Evolutionary conservation across 1,284 basidiomycete species (phyloP).

Genomic region (Rhizoctonia solani): DNA sequence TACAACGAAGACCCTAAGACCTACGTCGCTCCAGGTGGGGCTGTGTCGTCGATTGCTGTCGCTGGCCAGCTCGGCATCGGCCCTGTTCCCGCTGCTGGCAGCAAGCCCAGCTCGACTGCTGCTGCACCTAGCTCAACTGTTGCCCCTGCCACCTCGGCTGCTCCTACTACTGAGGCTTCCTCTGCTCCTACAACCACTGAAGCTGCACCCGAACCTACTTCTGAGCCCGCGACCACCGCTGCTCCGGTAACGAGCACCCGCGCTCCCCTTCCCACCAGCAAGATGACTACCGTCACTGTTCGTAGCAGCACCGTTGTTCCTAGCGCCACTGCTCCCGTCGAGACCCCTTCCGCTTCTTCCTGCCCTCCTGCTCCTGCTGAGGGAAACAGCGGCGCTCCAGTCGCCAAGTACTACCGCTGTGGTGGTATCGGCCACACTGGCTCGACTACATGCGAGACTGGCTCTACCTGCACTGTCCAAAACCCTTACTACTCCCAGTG

Average conservation of each 20-base stretch:
- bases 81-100: constrained; percentile 7
- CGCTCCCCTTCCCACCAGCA: background rate
- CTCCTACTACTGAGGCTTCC: background rate
- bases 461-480: constrained; percentile 22
- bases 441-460: constrained; percentile 18
- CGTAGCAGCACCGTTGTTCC: constrained; percentile 2
- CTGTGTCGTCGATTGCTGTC: constrained; percentile 4
- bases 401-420: constrained; percentile 31
- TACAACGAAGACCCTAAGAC: background rate
- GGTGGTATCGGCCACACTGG: constrained; percentile 31
- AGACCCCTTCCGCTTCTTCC: background rate
- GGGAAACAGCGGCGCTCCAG: background rate
- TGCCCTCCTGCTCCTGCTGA: constrained; percentile 8
- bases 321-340: background rate
- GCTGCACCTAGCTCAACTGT: background rate
- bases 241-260: background rate
- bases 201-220: background rate
- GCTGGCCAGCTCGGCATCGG: constrained; percentile 3
- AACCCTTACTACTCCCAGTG: constrained; percentile 37
- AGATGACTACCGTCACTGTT: constrained; percentile 26
- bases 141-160: constrained; percentile 1
- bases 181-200: constrained; percentile 14
- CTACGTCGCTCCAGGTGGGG: constrained; percentile 30
- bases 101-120: background rate
- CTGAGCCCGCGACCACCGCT: background rate